Evolutionary conservation across 1,284 basidiomycete species (phyloP), one percentile per base, ranked within the genome.

Genomic region (Clitocybe nebularis): DNA sequence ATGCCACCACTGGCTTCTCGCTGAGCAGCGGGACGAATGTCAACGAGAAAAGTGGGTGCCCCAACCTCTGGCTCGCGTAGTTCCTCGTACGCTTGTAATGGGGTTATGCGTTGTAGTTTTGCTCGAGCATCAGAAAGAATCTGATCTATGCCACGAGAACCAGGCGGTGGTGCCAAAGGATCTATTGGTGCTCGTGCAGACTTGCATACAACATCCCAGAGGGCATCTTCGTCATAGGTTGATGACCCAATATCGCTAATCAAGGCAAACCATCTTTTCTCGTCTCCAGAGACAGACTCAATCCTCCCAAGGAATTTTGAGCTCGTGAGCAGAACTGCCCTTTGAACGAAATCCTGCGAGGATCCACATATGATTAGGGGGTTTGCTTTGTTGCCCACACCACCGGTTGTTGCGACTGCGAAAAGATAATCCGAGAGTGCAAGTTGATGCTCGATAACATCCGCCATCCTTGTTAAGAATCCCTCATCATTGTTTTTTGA

Each of bases 41-140:
- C 85, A n/a, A 88, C 82, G 32, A 88, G 68, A 39, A 87, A 73
- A 1, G 78, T 78, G 1, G 82, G 81, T 43, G 76, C 76, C 8
- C 66, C 68, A 26, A 74, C 66, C 23, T 69, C 60, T 1, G 72
- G 61, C 35, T 78, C 75, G 17, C 69, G 67, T 6, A 85, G 66
- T 50, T 84, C 78, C 1, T 69, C 68, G 55, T 72, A 75, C 1
- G 84, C 84, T 49, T 81, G 66, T n/a, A 54, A 54, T 1, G 83
- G 75, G 0, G 74, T 72, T 39, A 88, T 59, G 5, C 86, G 74
- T 45, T 84, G 74, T 1, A 89, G 66, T 19, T 74, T 72, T 0
- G 80, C 70, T 2, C 84, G 75, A 0, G 79, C 77, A 17, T 71
- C 67, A 0, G 61, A 60, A 8, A 89, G 69, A 4, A 83, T 67